These are phyloP conservation scores for Middelhovenomyces tepae DNA, from an alignment of 805 yeast genomes.

Conservation along the genomic window DNA sequence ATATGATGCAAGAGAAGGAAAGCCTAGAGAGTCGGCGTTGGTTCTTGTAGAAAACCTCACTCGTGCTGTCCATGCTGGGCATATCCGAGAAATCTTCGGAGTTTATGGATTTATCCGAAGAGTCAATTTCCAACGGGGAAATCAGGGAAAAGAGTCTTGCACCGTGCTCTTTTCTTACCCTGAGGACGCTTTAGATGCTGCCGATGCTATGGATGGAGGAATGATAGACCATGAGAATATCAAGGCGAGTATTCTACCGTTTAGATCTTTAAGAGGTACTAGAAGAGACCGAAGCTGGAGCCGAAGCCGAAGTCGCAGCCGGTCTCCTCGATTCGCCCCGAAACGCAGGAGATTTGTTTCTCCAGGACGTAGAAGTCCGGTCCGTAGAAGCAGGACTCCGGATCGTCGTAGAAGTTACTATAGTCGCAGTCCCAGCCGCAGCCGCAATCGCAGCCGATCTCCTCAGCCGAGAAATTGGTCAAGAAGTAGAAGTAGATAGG, in stretches of 20 bases:
- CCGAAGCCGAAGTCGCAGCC: conserved; percentile 5
- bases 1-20: neutral
- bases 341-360: too few species aligned
- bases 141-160: conserved; percentile 1
- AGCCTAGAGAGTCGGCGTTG: neutral
- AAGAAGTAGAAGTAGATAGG: too few species aligned
- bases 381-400: too few species aligned
- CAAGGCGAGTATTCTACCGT: neutral
- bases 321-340: too few species aligned
- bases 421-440: too few species aligned
- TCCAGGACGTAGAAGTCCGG: too few species aligned
- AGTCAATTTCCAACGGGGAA: neutral
- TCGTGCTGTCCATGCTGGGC: conserved; percentile 2
- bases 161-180: conserved; percentile 1
- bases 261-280: neutral
- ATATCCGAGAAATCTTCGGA: conserved; percentile 1
- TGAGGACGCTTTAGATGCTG: conserved; percentile 1
- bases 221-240: conserved; percentile 1
- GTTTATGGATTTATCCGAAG: conserved; percentile 1
- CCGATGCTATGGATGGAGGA: conserved; percentile 1
- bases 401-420: too few species aligned
- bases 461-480: too few species aligned
- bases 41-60: conserved; percentile 2
- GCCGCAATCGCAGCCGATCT: too few species aligned
- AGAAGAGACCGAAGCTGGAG: neutral